These are phyloP conservation scores for Ophioceras dolichostomum DNA, from an alignment of 2,329 filamentous ascomycete genomes.

Conservation along the genomic window DNA sequence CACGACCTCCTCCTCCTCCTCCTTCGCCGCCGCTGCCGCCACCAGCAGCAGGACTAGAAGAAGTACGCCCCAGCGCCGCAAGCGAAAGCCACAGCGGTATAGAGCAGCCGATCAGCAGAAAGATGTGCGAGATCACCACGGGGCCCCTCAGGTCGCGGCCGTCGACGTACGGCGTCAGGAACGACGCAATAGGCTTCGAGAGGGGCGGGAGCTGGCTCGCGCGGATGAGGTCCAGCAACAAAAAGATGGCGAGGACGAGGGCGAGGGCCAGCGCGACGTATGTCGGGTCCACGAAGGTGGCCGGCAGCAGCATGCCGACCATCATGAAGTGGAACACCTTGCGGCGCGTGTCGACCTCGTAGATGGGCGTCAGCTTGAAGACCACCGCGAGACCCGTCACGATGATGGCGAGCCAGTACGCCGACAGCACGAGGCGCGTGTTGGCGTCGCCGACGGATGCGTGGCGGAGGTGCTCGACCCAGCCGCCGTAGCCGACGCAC, in stretches of 20 bases:
- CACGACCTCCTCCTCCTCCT: no score
- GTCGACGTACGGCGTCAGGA: constrained; percentile 88
- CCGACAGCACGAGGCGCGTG: constrained; percentile 63
- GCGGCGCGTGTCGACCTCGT: constrained; percentile 87
- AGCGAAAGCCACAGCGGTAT: constrained; percentile 88
- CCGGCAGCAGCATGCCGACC: constrained; percentile 87
- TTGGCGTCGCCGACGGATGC: constrained; percentile 61
- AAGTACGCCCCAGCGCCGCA: constrained; percentile 49
- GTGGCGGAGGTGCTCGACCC: constrained; percentile 54
- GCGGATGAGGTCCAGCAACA: constrained; percentile 78
- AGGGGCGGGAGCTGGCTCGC: constrained; percentile 86
- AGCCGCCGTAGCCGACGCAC: constrained; percentile 28
- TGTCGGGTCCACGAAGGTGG: constrained; percentile 74
- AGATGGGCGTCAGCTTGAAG: constrained; percentile 59
- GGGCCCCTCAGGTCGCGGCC: constrained; percentile 86
- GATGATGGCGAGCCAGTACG: constrained; percentile 63
- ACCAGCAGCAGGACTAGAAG: no score
- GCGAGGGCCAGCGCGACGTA: constrained; percentile 72
- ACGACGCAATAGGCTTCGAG: constrained; percentile 72
- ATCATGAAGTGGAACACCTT: constrained; percentile 99
- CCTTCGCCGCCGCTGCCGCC: constrained; percentile 24
- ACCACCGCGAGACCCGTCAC: constrained; percentile 61
- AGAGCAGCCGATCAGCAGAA: constrained; percentile 86
- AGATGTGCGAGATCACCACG: constrained; percentile 92
- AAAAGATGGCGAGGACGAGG: constrained; percentile 69